Base-by-base conservation (phyloP, 148 eudicot species). In the Nyssa sinensis region DNA sequence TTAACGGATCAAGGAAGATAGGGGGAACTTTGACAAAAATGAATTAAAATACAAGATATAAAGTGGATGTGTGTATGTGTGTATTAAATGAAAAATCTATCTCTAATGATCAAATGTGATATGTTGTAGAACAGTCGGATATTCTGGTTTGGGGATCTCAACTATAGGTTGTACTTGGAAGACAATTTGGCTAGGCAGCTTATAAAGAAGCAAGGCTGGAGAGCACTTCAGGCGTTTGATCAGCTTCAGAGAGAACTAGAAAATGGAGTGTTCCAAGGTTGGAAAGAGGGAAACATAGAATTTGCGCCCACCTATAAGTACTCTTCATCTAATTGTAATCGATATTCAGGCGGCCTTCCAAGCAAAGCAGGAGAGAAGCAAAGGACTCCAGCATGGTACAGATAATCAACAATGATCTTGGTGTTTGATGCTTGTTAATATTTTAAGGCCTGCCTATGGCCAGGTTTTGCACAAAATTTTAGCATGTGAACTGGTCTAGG, bases 81-180 rank as follows among this genome's bases (percentile, higher is more conserved):
- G n/a, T n/a, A n/a, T n/a, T n/a, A n/a, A n/a, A n/a, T n/a, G n/a
- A n/a, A 41, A 41, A 44, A 0, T 44, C 51, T 19, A 12, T 75
- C 37, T 66, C 17, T 75, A 59, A 29, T 31, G 62, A 39, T 35
- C 13, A 21, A 29, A 11, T 30, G 5, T 58, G 55, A 63, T 78
- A 11, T 71, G 31, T 71, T 75, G 75, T 82, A 51, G 55, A 74
- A 77, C 88, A 88, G 92, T 69, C 86, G 67, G 73, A 86, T 88
- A 82, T 88, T 88, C 71, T 86, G 92, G 92, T 88, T 86, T 33
- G 92, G 90, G 65, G 92, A 88, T 83, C 92, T 88, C 66, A 88
- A 86, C 78, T 88, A 88, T 75, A 78, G 90, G 75, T 76, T 88
- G 49, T 80, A 70, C 55, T 58, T 84, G 63, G 87, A 84, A 79